Evolutionary conservation across 2,329 filamentous ascomycete genomes (phyloP).

Genomic region (Aspergillus sp.): DNA sequence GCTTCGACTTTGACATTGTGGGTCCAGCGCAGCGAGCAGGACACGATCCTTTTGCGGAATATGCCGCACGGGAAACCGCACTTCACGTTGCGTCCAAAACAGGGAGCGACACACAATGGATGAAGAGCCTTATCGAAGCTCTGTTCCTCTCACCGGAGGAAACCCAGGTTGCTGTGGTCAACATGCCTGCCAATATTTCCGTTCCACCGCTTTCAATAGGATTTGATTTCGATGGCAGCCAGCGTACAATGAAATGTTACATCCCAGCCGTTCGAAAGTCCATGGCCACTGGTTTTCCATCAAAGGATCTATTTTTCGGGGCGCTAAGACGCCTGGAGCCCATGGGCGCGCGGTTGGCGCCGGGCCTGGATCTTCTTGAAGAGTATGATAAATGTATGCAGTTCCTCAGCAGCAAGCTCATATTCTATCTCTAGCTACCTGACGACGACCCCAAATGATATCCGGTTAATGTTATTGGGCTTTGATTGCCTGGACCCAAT

Average conservation of each 20-base stretch:
- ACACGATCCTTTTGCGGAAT: background rate
- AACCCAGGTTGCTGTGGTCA: background rate
- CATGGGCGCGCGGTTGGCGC: background rate
- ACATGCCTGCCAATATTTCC: background rate
- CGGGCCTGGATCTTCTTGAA: background rate
- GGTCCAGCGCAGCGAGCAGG: conserved; percentile 1
- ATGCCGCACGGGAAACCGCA: background rate
- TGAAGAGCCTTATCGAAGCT: conserved; percentile 2
- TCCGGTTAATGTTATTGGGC: background rate
- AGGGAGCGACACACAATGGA: conserved; percentile 2
- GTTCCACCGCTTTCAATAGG: background rate
- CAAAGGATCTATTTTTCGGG: background rate
- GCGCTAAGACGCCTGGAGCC: background rate
- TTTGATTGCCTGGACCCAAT: conserved; percentile 6
- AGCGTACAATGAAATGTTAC: background rate
- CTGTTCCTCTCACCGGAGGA: conserved; percentile 7
- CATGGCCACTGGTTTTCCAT: background rate
- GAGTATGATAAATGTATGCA: background rate
- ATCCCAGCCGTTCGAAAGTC: conserved; percentile 1
- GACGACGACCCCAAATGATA: background rate
- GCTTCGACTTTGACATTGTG: conserved; percentile 6
- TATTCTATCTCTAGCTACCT: background rate
- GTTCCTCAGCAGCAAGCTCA: background rate
- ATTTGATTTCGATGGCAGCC: conserved; percentile 2
- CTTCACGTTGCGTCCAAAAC: background rate